Conservation (phyloP, 306 rosid species). For the Begonia masoniana region DNA sequence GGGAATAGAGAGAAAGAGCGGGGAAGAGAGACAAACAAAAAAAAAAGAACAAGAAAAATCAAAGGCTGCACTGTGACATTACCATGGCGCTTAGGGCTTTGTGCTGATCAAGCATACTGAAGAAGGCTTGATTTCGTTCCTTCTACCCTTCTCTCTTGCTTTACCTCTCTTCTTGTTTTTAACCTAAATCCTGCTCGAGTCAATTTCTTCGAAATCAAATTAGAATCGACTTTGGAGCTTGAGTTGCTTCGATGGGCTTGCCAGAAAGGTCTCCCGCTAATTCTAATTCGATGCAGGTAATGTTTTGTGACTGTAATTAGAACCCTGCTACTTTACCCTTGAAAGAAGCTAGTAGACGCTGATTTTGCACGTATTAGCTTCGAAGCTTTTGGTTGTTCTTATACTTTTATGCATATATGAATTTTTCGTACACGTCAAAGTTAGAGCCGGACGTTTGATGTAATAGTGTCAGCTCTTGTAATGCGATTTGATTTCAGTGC, state of each 20-base stretch:
- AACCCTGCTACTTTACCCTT: slow-evolving; percentile 24
- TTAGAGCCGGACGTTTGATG: too few relatives aligned
- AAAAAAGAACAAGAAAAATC: slow-evolving; percentile 15
- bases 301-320: slow-evolving; percentile 15
- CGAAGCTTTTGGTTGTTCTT: too few relatives aligned
- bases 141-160: slow-evolving; percentile 23
- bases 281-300: slow-evolving; percentile 88
- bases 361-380: too few relatives aligned
- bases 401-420: too few relatives aligned
- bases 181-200: slow-evolving; percentile 54
- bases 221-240: slow-evolving; percentile 11
- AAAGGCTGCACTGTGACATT: slow-evolving; percentile 21
- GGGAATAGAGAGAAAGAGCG: not conserved
- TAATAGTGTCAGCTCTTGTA: too few relatives aligned
- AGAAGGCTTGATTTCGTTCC: slow-evolving; percentile 19
- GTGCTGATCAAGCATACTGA: not conserved
- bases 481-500: too few relatives aligned
- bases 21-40: slow-evolving; percentile 9
- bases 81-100: slow-evolving; percentile 84
- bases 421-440: too few relatives aligned
- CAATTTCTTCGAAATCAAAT: slow-evolving; percentile 12
- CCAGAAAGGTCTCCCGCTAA: slow-evolving; percentile 69
- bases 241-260: slow-evolving; percentile 55
- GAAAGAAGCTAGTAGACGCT: not conserved
- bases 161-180: slow-evolving; percentile 15